Base-by-base conservation (phyloP, 352 stramenopile genomes). In the Pythium brassicae region DNA sequence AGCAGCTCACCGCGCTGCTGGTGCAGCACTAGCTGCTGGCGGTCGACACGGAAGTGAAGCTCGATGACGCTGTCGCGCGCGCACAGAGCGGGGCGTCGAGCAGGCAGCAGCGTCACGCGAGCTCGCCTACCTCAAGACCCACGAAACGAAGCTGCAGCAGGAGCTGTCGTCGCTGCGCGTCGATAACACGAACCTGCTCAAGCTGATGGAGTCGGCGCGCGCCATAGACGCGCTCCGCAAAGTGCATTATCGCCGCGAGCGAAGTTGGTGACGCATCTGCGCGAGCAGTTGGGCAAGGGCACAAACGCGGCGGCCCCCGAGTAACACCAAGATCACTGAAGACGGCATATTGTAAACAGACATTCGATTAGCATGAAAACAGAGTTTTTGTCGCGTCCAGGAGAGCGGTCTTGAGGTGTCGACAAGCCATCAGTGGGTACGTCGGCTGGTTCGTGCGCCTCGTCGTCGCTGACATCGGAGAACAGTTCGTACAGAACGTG, bases 101-200 rank as follows among this genome's bases (percentile, higher is more conserved):
- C 83, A 80, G 58, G 66, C 76, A 17, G 64, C 75, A 6, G 69
- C 76, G 11, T n/a, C 68, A 14, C 66, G 74, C 44, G 74, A 86
- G 20, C 57, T 63, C 4, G 61, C 66, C 3, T 86, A 79, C 52
- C 29, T 87, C 19, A 74, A 77, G 29, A 79, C 83, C 39, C 83
- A 89, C 37, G 78, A 94, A 26, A 66, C 74, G 9, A 84, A 86
- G 35, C 61, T 75, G 50, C 71, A 85, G 53, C 66, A 83, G 29
- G 77, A 89, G 45, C 44, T 92, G 42, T 68, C 66, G 44, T 68
- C 73, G 2, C 20, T 89, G 59, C 78, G 82, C 26, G 56, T 83
- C 26, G 82, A 90, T 57, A 88, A 88, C 53, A 88, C 79, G n/a
- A 89, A 87, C 49, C 55, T 90, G 32, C 68, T 92, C 10, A 87